phyloP scores from a whole-genome alignment of 2,329 filamentous ascomycete genomes.

The Aspergillus sp. region DNA sequence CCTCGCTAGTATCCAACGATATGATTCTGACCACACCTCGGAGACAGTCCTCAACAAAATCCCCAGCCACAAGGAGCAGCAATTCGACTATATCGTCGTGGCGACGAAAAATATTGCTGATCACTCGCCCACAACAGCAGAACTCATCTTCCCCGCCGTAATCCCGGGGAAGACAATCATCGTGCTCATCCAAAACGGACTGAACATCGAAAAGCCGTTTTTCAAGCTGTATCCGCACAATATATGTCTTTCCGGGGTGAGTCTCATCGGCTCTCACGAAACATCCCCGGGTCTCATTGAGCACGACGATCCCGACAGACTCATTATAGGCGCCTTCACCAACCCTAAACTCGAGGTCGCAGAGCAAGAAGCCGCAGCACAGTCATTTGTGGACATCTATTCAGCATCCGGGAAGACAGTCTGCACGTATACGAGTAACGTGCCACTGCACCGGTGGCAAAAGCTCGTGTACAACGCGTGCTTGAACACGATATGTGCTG shows the following conservation, averaged over 20 bases:
- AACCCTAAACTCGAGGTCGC: constrained; percentile 15
- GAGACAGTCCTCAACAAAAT: constrained; percentile 53
- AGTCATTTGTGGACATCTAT: constrained; percentile 56
- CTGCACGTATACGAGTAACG: constrained; percentile 42
- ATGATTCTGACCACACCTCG: background rate
- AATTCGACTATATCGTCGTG: constrained; percentile 62
- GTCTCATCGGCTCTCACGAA: constrained; percentile 58
- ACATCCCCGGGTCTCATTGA: constrained; percentile 52
- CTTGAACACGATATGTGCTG: constrained; percentile 58
- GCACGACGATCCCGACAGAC: constrained; percentile 58
- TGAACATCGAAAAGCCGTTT: constrained; percentile 66
- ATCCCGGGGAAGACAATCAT: constrained; percentile 57
- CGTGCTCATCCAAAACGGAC: constrained; percentile 64
- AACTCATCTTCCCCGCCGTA: constrained; percentile 58
- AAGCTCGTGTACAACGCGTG: constrained; percentile 57
- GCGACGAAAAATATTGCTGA: constrained; percentile 67
- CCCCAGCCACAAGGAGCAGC: constrained; percentile 44
- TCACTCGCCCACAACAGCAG: constrained; percentile 52
- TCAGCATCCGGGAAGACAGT: constrained; percentile 51
- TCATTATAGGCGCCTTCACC: constrained; percentile 57
- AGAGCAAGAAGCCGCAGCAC: constrained; percentile 10
- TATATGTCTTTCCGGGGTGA: constrained; percentile 58
- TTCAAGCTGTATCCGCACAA: constrained; percentile 54
- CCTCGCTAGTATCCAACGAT: background rate
- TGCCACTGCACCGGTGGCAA: constrained; percentile 36